Percentiles rank a stretch among this genome's conserved stretches.
phyloP scores from a whole-genome alignment of 2,329 filamentous ascomycete genomes.

The Chrysoporthe deuterocubensis region DNA sequence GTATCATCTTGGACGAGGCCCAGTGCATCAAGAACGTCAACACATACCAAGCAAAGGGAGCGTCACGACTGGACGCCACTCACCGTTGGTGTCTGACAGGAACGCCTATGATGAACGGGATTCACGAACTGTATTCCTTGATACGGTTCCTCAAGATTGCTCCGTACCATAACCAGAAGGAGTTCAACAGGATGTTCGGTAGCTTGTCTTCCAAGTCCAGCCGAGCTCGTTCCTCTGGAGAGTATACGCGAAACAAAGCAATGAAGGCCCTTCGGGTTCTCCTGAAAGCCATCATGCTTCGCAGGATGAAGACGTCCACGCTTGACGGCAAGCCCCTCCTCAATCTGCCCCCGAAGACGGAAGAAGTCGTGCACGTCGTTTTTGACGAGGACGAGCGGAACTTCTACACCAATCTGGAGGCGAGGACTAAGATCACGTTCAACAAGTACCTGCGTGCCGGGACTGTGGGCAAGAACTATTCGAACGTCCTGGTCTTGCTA shows the following conservation, averaged over 20 bases:
- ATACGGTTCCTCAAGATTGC: constrained; percentile 77
- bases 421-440: constrained; percentile 69
- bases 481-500: constrained; percentile 77
- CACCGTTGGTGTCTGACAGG: constrained; percentile 78
- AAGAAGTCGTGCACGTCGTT: constrained; percentile 63
- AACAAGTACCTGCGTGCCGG: constrained; percentile 75
- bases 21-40: constrained; percentile 79
- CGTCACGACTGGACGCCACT: constrained; percentile 59
- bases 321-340: constrained; percentile 82
- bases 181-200: constrained; percentile 61
- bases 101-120: constrained; percentile 87
- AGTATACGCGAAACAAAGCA: constrained; percentile 59
- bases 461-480: constrained; percentile 74
- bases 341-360: constrained; percentile 67
- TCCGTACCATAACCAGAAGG: constrained; percentile 69
- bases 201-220: constrained; percentile 30
- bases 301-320: constrained; percentile 77
- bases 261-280: constrained; percentile 76
- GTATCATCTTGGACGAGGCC: constrained; percentile 78
- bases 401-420: constrained; percentile 71
- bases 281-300: constrained; percentile 79
- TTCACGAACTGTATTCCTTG: constrained; percentile 77
- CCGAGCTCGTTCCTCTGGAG: constrained; percentile 39
- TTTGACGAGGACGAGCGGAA: constrained; percentile 68
- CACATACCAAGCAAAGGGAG: constrained; percentile 65